These are phyloP conservation scores for Pichia sp. DNA, from an alignment of 1,139 yeast genomes.

Conservation along the genomic window DNA sequence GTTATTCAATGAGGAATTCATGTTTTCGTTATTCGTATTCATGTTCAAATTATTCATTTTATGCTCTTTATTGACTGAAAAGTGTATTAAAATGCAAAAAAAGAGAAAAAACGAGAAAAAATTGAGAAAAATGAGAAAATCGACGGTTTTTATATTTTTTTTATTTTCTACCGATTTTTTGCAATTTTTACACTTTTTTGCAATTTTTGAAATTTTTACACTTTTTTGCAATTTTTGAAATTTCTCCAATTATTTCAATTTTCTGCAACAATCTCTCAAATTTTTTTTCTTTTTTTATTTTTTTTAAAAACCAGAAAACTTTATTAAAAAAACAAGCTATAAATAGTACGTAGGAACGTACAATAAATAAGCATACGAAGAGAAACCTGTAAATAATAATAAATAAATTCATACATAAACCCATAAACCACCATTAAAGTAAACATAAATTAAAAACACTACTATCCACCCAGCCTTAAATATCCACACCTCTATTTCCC, in stretches of 20 bases:
- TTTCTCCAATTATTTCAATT: neutral
- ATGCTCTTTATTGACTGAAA: neutral
- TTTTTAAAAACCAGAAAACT: neutral
- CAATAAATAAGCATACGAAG: neutral
- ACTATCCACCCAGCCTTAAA: too few species aligned
- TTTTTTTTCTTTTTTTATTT: too few species aligned
- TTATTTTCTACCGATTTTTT: neutral
- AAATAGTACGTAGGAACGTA: neutral
- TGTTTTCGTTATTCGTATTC: neutral
- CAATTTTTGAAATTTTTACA: neutral
- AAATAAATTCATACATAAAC: neutral
- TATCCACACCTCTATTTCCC: constrained; percentile 11
- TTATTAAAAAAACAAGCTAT: neutral
- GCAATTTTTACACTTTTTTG: neutral
- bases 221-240: neutral
- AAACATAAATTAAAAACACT: neutral
- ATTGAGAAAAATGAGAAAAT: neutral
- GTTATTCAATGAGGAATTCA: neutral
- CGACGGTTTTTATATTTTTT: neutral
- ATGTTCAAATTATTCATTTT: neutral
- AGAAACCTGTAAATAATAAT: too few species aligned
- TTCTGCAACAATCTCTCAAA: neutral
- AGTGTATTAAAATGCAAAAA: neutral
- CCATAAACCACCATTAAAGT: neutral
- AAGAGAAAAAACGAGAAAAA: neutral